Conservation (phyloP, 768 basidiomycete genomes). For the Lactarius hengduanensis region DNA sequence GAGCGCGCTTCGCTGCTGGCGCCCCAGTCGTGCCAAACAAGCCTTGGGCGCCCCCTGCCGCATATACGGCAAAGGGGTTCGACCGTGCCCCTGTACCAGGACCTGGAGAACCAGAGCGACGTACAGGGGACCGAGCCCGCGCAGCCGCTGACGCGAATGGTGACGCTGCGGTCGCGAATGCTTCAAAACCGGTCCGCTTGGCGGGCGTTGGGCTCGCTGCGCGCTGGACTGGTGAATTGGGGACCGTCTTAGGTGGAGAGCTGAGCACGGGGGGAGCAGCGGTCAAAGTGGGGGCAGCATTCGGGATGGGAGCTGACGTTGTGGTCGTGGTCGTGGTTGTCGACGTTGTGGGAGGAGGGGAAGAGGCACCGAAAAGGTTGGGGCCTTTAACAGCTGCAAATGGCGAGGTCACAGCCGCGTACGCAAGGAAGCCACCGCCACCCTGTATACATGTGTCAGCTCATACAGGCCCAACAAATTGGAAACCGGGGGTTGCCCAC, state of each 20-base stretch:
- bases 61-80: slow-evolving; percentile 42
- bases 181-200: slow-evolving; percentile 58
- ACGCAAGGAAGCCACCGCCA: slow-evolving; percentile 70
- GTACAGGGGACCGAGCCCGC: slow-evolving; percentile 53
- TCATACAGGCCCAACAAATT: neutral
- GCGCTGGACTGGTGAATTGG: slow-evolving; percentile 24
- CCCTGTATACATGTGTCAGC: slow-evolving; percentile 26
- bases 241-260: slow-evolving; percentile 23
- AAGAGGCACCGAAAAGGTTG: slow-evolving; percentile 45
- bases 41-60: slow-evolving; percentile 46
- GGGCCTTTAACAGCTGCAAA: slow-evolving; percentile 73
- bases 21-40: slow-evolving; percentile 40
- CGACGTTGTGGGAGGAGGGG: slow-evolving; percentile 33
- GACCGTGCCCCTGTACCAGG: slow-evolving; percentile 52
- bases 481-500: slow-evolving; percentile 11
- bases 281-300: slow-evolving; percentile 13
- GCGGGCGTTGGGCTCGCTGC: slow-evolving; percentile 36
- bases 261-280: slow-evolving; percentile 16
- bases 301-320: slow-evolving; percentile 8
- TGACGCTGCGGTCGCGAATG: slow-evolving; percentile 50
- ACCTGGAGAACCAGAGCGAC: slow-evolving; percentile 39
- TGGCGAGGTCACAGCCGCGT: slow-evolving; percentile 70
- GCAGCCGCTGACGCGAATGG: slow-evolving; percentile 56
- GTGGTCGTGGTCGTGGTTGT: slow-evolving; percentile 31
- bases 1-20: slow-evolving; percentile 54